Evolutionary conservation across 1,284 basidiomycete genomes (phyloP), one percentile per base, ranked within the genome.

Genomic region (Phellinidium pouzarii): DNA sequence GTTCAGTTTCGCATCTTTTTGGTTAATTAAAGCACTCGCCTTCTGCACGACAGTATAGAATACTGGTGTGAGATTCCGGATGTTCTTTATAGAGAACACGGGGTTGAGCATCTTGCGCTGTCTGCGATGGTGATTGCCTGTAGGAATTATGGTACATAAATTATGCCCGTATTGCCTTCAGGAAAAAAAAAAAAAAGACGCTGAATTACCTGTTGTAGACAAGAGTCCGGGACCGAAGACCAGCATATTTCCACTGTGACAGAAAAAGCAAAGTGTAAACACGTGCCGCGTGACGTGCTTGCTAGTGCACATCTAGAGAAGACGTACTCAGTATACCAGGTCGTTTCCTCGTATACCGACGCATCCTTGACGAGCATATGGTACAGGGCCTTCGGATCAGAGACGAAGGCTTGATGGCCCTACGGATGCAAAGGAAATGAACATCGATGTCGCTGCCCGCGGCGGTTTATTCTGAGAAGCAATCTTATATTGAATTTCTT

Each of bases 91-190:
- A 23, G 53, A 55, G 50, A 58, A 58, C 26, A 58, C 53, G 26
- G 56, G 56, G 48, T 55, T 58, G 49, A 58, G 54, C 47, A 58
- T 55, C 41, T 53, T 55, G 34, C 56, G 53, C 38, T 58, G 56
- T 22, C 50, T 52, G 38, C 54, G 44, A 44, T 58, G 56, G 34
- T 52, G 53, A 31, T 53, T 50, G 14, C 56, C 56, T 58, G 36
- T 37, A 23, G 22, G 27, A 17, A 20, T 8, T 8, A 8, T 7
- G 9, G 17, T 19, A 44, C 20, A 25, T 27, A n/a, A 36, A 47
- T 44, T n/a, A 43, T 47, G 44, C 14, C 20, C 19, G 31, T 29
- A 26, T 34, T 41, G n/a, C n/a, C 8, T 48, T 36, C 34, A 38
- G 17, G 11, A 6, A 48, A 26, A 14, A 38, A 22, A 36, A 12